Conservation (phyloP, 805 yeast species). For the Starmerella floricola region DNA sequence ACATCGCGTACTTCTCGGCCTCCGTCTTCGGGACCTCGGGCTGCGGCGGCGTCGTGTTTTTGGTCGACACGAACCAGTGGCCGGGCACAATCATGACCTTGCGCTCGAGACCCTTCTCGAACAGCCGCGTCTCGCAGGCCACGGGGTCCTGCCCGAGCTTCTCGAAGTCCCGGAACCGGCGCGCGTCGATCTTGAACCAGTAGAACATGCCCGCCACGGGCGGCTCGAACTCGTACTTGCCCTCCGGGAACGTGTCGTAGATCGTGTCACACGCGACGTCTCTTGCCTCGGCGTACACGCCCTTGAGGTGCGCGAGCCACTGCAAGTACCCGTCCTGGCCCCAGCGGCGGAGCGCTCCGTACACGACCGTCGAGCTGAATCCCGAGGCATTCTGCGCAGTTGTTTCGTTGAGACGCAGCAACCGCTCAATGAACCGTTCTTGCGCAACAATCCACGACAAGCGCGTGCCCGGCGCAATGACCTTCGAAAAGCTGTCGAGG, state of each 20-base stretch:
- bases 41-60: conserved; percentile 27
- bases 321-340: conserved; percentile 80
- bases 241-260: conserved; percentile 42
- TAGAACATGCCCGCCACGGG: conserved; percentile 46
- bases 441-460: conserved; percentile 84
- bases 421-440: conserved; percentile 48
- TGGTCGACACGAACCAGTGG: conserved; percentile 31
- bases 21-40: conserved; percentile 26
- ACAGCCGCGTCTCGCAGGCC: conserved; percentile 28
- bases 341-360: conserved; percentile 71
- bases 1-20: conserved; percentile 27
- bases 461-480: conserved; percentile 82
- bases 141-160: conserved; percentile 23
- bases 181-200: conserved; percentile 42
- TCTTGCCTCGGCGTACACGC: conserved; percentile 76
- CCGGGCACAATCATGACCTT: conserved; percentile 33
- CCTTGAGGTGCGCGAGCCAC: conserved; percentile 67
- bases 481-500: conserved; percentile 82
- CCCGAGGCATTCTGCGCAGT: conserved; percentile 74
- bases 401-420: conserved; percentile 64
- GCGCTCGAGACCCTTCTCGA: conserved; percentile 26
- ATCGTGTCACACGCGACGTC: conserved; percentile 74
- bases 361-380: conserved; percentile 55
- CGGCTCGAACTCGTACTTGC: conserved; percentile 27
- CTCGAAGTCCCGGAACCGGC: conserved; percentile 37